Evolutionary conservation across 2,329 filamentous ascomycete genomes (phyloP), one percentile per base, ranked within the genome.

Genomic region (Paracamarosporium sp.): DNA sequence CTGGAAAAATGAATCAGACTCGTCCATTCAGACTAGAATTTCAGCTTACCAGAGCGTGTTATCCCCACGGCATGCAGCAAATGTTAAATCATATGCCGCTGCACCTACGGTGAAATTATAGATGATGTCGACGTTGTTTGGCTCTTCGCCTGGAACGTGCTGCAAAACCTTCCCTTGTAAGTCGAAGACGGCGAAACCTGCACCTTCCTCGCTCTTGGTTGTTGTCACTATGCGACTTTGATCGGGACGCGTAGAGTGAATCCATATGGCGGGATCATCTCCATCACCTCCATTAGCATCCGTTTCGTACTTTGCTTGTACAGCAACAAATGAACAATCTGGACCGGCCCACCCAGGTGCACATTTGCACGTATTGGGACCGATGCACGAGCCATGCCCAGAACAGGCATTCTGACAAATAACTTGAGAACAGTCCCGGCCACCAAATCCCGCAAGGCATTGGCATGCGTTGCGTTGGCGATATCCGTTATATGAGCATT

Each of bases 101-200:
- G 78, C 68, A 1, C 81, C 82, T 0, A 78, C 72, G 4, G 76
- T 63, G 45, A 85, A 81, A 9, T 75, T 76, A 52, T 84, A 85
- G 40, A 85, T 83, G 25, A 85, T 75, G 50, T 85, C 83, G 0
- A 85, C 82, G 35, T 85, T 85, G 58, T 85, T 84, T 0, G 83
- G 83, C 53, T 85, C 75, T 1, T 75, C 76, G 0, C 82, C 82
- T 0, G 67, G 56, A 6, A 83, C 71, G 3, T 76, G 75, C 62
- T 84, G 82, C 0, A 85, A 56, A 2, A 81, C 68, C 25, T 80
- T 82, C 0, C 83, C 83, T 8, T 73, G 69, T 1, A 85, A 66
- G 53, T 85, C 80, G 31, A 82, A 85, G 0, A 85, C 80, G 0
- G 73, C 78, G 4, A 85, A 75, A 0, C 83, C 83, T 6, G 82